phyloP scores from a whole-genome alignment of 192 early-diverging fungal genomes.

The Coemansia sp. region DNA sequence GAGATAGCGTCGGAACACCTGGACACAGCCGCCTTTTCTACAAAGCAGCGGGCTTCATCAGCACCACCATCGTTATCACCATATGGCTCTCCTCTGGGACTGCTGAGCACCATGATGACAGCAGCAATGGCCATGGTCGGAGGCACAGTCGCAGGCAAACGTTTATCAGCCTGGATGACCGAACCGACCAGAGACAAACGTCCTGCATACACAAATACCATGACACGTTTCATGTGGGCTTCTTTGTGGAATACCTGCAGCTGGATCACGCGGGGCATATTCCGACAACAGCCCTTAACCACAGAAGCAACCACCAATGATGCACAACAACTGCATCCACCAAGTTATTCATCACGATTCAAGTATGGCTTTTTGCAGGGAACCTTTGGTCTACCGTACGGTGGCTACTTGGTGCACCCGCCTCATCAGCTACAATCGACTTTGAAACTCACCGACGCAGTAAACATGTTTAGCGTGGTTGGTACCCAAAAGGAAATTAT shows the following conservation, averaged over 20 bases:
- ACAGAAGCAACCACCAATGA: background rate
- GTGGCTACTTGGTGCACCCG: constrained; percentile 28
- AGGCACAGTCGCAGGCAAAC: background rate
- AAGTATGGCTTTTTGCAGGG: constrained; percentile 39
- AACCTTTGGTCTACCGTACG: constrained; percentile 32
- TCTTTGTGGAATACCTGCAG: constrained; percentile 18
- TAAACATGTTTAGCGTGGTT: constrained; percentile 31
- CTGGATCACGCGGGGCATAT: constrained; percentile 11
- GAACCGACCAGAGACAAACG: background rate
- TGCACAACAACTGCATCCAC: constrained; percentile 7
- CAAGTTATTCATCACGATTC: constrained; percentile 27
- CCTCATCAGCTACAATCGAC: constrained; percentile 10
- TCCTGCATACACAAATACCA: background rate
- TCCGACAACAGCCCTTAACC: background rate
- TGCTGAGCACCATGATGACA: background rate
- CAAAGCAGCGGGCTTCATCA: background rate
- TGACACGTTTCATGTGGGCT: constrained; percentile 14
- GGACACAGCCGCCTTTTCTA: background rate
- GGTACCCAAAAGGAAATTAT: constrained; percentile 33
- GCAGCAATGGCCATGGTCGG: background rate
- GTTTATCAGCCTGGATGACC: background rate
- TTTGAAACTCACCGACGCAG: constrained; percentile 17
- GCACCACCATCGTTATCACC: background rate
- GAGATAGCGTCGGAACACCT: background rate
- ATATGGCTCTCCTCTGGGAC: background rate